Percentiles rank a stretch among this genome's conserved stretches.
These are phyloP conservation scores for Cyberlindnera xishuangbannaensis DNA, from an alignment of 805 yeast species.

Conservation along the genomic window DNA sequence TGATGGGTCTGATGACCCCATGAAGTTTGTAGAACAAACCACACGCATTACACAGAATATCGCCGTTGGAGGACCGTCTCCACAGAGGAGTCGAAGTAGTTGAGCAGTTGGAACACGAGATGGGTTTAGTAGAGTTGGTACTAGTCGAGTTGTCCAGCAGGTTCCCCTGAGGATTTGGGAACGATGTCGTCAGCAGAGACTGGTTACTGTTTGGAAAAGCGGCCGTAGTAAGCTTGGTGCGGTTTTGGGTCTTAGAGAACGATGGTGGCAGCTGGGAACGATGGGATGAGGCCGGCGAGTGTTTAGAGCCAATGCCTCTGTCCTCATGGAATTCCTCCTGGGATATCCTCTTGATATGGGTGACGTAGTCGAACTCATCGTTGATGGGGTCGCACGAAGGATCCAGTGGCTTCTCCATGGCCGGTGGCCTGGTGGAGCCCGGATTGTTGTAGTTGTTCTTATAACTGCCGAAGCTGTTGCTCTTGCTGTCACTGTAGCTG, in stretches of 20 bases:
- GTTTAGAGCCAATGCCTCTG: constrained; percentile 12
- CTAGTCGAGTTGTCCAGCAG: constrained; percentile 6
- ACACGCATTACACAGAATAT: constrained; percentile 92
- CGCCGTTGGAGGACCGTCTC: constrained; percentile 87
- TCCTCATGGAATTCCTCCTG: constrained; percentile 23
- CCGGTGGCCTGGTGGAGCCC: too few relatives aligned
- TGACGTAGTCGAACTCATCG: constrained; percentile 56
- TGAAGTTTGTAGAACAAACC: constrained; percentile 88
- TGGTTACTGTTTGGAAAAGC: too few relatives aligned
- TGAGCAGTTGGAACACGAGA: constrained; percentile 74
- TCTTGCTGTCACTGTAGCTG: too few relatives aligned
- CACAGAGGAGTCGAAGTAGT: constrained; percentile 92
- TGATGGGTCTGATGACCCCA: constrained; percentile 78
- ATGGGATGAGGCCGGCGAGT: too few relatives aligned
- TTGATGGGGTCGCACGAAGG: constrained; percentile 28
- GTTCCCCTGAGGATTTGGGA: constrained; percentile 14
- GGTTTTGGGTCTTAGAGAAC: too few relatives aligned
- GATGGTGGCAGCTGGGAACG: background rate
- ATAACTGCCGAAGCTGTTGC: too few relatives aligned
- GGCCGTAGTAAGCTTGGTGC: too few relatives aligned
- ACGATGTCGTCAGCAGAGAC: constrained; percentile 11
- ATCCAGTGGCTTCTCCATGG: constrained; percentile 2
- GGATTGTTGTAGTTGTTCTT: too few relatives aligned
- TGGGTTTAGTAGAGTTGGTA: constrained; percentile 5
- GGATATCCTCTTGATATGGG: constrained; percentile 52